phyloP scores from a whole-genome alignment of 257 asterid genomes.

The Nicotiana benthamiana region DNA sequence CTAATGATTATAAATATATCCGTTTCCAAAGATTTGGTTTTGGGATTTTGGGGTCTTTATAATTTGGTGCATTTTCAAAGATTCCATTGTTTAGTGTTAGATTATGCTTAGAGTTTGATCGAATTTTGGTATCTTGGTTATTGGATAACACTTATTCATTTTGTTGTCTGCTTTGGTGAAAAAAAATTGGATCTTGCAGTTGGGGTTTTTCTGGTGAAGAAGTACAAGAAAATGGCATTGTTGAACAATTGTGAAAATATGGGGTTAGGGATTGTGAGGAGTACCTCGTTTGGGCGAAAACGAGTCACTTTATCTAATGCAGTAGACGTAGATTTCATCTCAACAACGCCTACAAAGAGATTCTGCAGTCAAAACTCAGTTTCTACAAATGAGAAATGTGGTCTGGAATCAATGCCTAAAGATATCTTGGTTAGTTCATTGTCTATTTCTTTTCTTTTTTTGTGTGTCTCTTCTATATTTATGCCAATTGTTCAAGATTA shows the following conservation, averaged over 20 bases:
- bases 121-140: neutral
- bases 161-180: neutral
- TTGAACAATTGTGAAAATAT: slow-evolving; percentile 17
- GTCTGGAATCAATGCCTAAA: slow-evolving; percentile 54
- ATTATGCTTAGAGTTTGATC: neutral
- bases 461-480: neutral
- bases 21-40: slow-evolving; percentile 1
- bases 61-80: neutral
- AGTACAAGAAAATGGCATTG: slow-evolving; percentile 11
- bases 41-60: neutral
- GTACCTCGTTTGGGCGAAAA: slow-evolving; percentile 54
- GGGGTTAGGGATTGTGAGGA: slow-evolving; percentile 38
- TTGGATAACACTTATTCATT: slow-evolving; percentile 1
- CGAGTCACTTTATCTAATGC: slow-evolving; percentile 30
- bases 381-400: slow-evolving; percentile 13
- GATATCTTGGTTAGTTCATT: slow-evolving; percentile 48
- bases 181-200: slow-evolving; percentile 15
- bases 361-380: slow-evolving; percentile 21
- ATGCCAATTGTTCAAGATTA: too few relatives aligned
- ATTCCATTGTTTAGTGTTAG: neutral
- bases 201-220: too few relatives aligned
- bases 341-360: slow-evolving; percentile 22
- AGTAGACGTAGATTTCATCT: slow-evolving; percentile 2
- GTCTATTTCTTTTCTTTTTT: neutral
- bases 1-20: slow-evolving; percentile 7